Evolutionary conservation across 768 basidiomycete genomes (phyloP).

Genomic region (Lactarius sp.): DNA sequence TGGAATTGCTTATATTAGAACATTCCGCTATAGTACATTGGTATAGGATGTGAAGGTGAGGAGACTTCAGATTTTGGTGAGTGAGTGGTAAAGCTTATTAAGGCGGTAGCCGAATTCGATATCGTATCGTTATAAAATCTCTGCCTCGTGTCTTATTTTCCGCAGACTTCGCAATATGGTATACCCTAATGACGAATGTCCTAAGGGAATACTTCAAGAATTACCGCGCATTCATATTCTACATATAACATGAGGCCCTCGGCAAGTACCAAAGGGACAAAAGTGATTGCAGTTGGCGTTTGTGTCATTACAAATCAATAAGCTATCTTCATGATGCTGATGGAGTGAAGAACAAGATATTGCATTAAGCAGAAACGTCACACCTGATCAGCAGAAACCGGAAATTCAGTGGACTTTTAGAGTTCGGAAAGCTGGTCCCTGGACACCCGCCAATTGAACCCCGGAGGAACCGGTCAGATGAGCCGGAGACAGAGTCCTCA

Average conservation of each 20-base stretch:
- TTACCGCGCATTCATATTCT: background rate
- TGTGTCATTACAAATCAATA: too few relatives aligned
- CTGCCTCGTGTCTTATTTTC: slow-evolving; percentile 16
- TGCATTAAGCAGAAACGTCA: background rate
- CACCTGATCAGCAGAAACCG: background rate
- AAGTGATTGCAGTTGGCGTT: background rate
- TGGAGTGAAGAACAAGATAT: background rate
- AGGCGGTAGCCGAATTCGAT: background rate
- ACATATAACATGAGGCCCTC: background rate
- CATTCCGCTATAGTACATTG: background rate
- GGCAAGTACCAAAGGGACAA: background rate
- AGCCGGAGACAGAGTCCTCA: slow-evolving; percentile 11
- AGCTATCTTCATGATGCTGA: background rate
- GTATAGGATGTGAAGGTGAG: too few relatives aligned
- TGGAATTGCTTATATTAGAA: too few relatives aligned
- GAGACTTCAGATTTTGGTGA: too few relatives aligned
- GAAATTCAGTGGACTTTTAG: slow-evolving; percentile 9
- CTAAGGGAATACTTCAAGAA: slow-evolving; percentile 7
- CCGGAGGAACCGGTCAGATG: slow-evolving; percentile 20
- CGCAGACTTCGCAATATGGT: background rate
- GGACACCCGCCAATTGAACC: slow-evolving; percentile 1
- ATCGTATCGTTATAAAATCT: slow-evolving; percentile 6
- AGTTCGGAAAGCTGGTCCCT: slow-evolving; percentile 13
- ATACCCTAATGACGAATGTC: background rate
- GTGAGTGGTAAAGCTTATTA: too few relatives aligned